A percentile compares a stretch with the other conserved stretches of the same genome.
Conservation (phyloP, 2,329 filamentous ascomycete genomes). For the Cladosporium sp. region DNA sequence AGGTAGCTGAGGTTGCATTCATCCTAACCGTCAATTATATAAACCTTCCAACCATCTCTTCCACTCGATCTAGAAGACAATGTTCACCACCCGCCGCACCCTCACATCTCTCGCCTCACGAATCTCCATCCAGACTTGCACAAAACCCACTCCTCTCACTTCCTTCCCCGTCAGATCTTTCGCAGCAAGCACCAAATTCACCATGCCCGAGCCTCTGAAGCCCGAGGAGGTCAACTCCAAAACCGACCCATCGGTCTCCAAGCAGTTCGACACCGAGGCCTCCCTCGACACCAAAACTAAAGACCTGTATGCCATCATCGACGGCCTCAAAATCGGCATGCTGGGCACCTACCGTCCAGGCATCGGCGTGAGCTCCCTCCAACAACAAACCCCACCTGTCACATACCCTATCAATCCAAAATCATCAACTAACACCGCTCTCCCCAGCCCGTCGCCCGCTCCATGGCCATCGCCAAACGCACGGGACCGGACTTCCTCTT, state of each 20-base stretch:
- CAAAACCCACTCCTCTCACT: conserved; percentile 19
- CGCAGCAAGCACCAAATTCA: conserved; percentile 1
- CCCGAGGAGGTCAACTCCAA: conserved; percentile 38
- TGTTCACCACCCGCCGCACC: conserved; percentile 8
- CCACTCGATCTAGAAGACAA: not conserved
- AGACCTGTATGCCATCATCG: conserved; percentile 45
- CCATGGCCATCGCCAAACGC: conserved; percentile 55
- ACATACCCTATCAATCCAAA: no score
- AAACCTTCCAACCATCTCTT: not conserved
- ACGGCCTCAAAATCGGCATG: conserved; percentile 43
- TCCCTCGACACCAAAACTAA: conserved; percentile 43
- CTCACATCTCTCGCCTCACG: conserved; percentile 10
- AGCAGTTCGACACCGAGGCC: conserved; percentile 45
- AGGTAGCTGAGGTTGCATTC: no score
- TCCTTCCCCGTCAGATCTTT: conserved; percentile 14
- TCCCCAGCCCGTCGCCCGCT: conserved; percentile 38
- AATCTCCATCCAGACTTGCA: conserved; percentile 4
- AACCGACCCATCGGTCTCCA: conserved; percentile 46
- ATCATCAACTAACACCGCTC: conserved; percentile 2
- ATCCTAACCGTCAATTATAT: no score
- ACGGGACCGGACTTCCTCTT: conserved; percentile 49
- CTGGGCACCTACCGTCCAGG: conserved; percentile 40
- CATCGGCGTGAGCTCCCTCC: conserved; percentile 35
- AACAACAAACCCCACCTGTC: not conserved
- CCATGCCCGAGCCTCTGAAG: conserved; percentile 44